phyloP scores from a whole-genome alignment of 2,329 filamentous ascomycete species.

The Penicillium sp. region DNA sequence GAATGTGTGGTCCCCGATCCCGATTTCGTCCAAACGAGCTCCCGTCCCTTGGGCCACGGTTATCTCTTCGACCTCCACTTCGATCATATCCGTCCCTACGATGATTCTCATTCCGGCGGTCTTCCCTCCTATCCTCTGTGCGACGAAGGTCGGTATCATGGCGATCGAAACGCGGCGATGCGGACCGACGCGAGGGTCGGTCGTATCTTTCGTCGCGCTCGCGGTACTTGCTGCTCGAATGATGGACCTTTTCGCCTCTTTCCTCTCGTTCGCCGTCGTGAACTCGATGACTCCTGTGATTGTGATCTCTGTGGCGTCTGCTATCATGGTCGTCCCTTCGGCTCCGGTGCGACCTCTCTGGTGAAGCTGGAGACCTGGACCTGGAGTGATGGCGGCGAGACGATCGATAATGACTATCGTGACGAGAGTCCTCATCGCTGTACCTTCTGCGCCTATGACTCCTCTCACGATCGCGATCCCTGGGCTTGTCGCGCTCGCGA shows the following conservation, averaged over 20 bases:
- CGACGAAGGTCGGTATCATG: slow-evolving; percentile 20
- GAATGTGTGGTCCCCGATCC: slow-evolving; percentile 20
- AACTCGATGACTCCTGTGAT: slow-evolving; percentile 26
- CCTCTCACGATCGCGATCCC: slow-evolving; percentile 26
- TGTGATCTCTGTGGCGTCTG: slow-evolving; percentile 26
- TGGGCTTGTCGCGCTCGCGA: slow-evolving; percentile 18
- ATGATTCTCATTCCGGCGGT: slow-evolving; percentile 16
- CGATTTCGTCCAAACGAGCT: slow-evolving; percentile 26
- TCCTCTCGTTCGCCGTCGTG: slow-evolving; percentile 25
- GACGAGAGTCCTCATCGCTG: slow-evolving; percentile 32
- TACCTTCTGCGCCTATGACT: slow-evolving; percentile 29
- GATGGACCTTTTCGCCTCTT: slow-evolving; percentile 28
- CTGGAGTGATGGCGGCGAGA: slow-evolving; percentile 29
- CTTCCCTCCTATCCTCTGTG: slow-evolving; percentile 19
- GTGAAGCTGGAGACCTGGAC: slow-evolving; percentile 25
- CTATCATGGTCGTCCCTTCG: slow-evolving; percentile 32
- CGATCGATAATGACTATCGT: slow-evolving; percentile 28
- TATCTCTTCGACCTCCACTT: slow-evolving; percentile 28
- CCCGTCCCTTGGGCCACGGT: slow-evolving; percentile 27
- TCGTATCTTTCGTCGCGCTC: slow-evolving; percentile 32
- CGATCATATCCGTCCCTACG: slow-evolving; percentile 27
- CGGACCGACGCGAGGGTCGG: slow-evolving; percentile 31
- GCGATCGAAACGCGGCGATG: slow-evolving; percentile 27
- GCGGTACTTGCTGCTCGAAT: slow-evolving; percentile 27
- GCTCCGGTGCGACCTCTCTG: slow-evolving; percentile 29